Base-by-base conservation (phyloP, 2,329 filamentous ascomycete species). In the Sporothrix pallida region DNA sequence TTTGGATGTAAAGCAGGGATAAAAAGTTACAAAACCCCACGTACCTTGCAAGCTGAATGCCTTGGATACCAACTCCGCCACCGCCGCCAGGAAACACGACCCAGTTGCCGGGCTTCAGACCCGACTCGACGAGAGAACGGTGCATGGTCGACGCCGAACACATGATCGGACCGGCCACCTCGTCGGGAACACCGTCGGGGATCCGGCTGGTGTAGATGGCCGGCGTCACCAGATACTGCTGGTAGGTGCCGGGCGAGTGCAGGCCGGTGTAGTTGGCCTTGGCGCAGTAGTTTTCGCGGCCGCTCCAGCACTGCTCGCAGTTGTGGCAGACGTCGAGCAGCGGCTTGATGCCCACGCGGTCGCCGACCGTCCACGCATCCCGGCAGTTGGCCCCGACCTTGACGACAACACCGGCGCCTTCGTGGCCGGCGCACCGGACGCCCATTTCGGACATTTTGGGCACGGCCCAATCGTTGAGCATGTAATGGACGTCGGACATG, bases 121-220 rank as follows among this genome's bases (percentile, higher is more conserved):
- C 23, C 23, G 23, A 26, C 23, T 26, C 23, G 23, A 26, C 23
- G 23, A 26, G 23, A 26, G 23, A 26, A 26, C 23, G 23, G 23
- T 26, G 23, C 23, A 26, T 26, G 23, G 23, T 26, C 85, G 0
- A 86, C 87, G 60, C 82, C 84, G 80, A 26, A 26, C 88, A 90
- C 87, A 90, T 89, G 74, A 90, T 85, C 0, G 88, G 88, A 0
- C 85, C 89, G 2, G 88, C 88, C 17, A 88, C 77, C 77, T 86
- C 82, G 37, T 85, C 82, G 76, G 86, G 84, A 42, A 84, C 83
- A 37, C 83, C 83, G 15, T 86, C 86, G 0, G 87, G 82, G 0
- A 86, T 83, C 52, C 87, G 82, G 2, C 86, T 84, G 2, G 86
- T 82, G 77, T 88, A 88, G 71, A 86, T 83, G 15, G 87, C 87